Conservation (phyloP, 2,329 filamentous ascomycete species). For the Fusarium hainanense region DNA sequence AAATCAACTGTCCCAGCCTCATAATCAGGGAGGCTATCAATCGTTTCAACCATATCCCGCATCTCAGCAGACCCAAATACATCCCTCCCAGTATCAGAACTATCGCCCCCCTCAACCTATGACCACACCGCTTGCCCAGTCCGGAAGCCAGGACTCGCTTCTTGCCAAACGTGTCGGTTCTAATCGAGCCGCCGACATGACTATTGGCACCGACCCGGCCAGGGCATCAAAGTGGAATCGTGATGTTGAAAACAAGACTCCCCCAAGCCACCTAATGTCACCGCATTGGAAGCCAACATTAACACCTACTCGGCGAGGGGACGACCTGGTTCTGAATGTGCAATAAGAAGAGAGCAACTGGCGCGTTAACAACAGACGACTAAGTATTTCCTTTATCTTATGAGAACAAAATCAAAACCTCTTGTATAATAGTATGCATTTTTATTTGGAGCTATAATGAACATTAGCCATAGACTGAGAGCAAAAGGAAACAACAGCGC, state of each 20-base stretch:
- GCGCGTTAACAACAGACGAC: conserved; percentile 11
- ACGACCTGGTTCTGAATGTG: conserved; percentile 71
- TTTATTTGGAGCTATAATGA: conserved; percentile 37
- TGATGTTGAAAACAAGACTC: conserved; percentile 21
- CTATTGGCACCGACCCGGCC: conserved; percentile 45
- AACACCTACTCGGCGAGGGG: conserved; percentile 74
- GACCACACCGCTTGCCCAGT: conserved; percentile 32
- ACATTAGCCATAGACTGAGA: conserved; percentile 37
- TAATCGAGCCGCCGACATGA: conserved; percentile 61
- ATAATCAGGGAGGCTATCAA: conserved; percentile 19
- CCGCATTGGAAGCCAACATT: conserved; percentile 63
- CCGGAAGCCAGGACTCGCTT: conserved; percentile 53
- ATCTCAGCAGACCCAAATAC: conserved; percentile 29
- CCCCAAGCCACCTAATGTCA: conserved; percentile 30
- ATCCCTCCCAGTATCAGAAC: conserved; percentile 32
- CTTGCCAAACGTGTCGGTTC: conserved; percentile 64
- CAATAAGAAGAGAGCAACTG: conserved; percentile 49
- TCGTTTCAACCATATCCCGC: conserved; percentile 21
- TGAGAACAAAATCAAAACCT: conserved; percentile 18
- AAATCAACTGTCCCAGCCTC: conserved; percentile 32
- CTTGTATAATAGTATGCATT: conserved; percentile 42
- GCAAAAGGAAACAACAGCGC: conserved; percentile 16
- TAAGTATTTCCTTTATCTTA: conserved; percentile 15
- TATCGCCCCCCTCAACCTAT: conserved; percentile 22
- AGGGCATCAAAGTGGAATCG: conserved; percentile 31